These are phyloP conservation scores for Tardiomyces digboiensis DNA, from an alignment of 1,139 yeast species.

Conservation along the genomic window DNA sequence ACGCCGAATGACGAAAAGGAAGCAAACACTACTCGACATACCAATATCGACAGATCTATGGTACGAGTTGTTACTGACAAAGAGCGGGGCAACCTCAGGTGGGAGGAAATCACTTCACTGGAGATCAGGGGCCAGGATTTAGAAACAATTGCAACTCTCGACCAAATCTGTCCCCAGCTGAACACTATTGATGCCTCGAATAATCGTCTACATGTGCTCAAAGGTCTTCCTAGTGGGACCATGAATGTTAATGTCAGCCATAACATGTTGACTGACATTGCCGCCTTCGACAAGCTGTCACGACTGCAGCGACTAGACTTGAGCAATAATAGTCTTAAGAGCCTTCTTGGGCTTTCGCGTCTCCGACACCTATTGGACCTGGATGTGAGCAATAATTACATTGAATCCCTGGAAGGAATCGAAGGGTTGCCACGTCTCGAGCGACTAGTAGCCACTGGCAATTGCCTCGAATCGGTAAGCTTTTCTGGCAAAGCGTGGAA, in stretches of 20 bases:
- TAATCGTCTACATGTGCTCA: slow-evolving; percentile 26
- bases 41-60: background rate
- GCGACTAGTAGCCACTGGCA: slow-evolving; percentile 18
- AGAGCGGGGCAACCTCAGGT: slow-evolving; percentile 6
- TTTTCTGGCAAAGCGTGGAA: slow-evolving; percentile 15
- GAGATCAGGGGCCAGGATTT: slow-evolving; percentile 23
- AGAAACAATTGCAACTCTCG: slow-evolving; percentile 24
- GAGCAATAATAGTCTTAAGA: slow-evolving; percentile 24
- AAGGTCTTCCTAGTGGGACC: slow-evolving; percentile 27
- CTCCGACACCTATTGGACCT: slow-evolving; percentile 23
- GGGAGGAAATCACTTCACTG: slow-evolving; percentile 27
- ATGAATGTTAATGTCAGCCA: slow-evolving; percentile 19
- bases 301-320: slow-evolving; percentile 25
- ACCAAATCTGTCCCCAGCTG: slow-evolving; percentile 28
- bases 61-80: background rate
- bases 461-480: slow-evolving; percentile 16
- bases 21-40: background rate
- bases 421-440: slow-evolving; percentile 21
- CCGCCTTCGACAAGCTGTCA: slow-evolving; percentile 20
- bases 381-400: slow-evolving; percentile 19
- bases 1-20: background rate
- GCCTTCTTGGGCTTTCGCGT: slow-evolving; percentile 22
- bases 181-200: slow-evolving; percentile 21
- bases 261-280: slow-evolving; percentile 25
- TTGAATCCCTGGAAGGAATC: slow-evolving; percentile 21